phyloP scores from a whole-genome alignment of 192 early-diverging fungal species.

The Coemansia sp. region DNA sequence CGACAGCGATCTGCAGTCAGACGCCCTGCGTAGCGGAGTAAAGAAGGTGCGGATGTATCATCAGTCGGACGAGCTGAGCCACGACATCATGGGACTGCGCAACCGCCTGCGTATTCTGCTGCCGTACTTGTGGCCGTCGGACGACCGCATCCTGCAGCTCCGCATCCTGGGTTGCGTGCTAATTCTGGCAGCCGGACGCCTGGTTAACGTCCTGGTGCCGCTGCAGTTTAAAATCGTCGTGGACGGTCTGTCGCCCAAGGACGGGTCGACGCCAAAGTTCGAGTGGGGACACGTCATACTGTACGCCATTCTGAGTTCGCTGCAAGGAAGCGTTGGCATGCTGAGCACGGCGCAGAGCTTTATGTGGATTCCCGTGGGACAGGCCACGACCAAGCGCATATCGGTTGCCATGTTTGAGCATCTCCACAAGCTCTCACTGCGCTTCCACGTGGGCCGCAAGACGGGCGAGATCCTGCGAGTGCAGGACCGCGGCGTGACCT shows the following conservation, averaged over 20 bases:
- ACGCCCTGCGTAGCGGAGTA: constrained; percentile 41
- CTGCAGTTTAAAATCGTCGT: constrained; percentile 80
- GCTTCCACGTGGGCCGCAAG: constrained; percentile 91
- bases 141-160: constrained; percentile 58
- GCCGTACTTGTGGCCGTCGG: constrained; percentile 82
- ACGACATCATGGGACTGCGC: constrained; percentile 41
- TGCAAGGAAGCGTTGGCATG: constrained; percentile 62
- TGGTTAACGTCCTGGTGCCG: constrained; percentile 83
- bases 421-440: constrained; percentile 79
- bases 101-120: constrained; percentile 60
- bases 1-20: background rate
- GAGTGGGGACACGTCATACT: constrained; percentile 45
- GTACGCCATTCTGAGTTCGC: constrained; percentile 32
- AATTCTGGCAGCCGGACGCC: constrained; percentile 58
- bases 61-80: constrained; percentile 45
- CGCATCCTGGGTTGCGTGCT: constrained; percentile 66
- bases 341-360: constrained; percentile 77
- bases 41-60: constrained; percentile 51
- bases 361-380: constrained; percentile 90
- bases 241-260: constrained; percentile 56
- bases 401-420: constrained; percentile 88
- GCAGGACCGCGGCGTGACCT: constrained; percentile 56
- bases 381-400: constrained; percentile 89
- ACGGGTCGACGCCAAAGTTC: constrained; percentile 37
- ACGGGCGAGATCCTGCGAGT: constrained; percentile 93